A percentile compares a stretch with the other conserved stretches of the same genome.
phyloP scores from a whole-genome alignment of 208 protist species.

The Trichomonas gallinae region DNA sequence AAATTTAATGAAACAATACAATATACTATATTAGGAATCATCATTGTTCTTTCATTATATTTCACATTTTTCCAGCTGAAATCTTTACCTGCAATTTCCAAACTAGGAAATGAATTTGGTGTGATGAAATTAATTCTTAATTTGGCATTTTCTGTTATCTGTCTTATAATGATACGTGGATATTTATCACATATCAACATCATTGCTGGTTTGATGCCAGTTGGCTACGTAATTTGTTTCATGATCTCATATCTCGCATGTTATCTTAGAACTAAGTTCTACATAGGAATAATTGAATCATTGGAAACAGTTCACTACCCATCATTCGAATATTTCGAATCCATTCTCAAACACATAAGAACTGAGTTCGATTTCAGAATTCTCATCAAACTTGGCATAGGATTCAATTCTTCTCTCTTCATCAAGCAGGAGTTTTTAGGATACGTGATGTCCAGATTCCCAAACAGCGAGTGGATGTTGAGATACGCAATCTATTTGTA shows the following conservation, averaged over 20 bases:
- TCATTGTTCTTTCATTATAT: neutral
- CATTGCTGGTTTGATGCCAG: neutral
- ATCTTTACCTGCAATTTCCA: neutral
- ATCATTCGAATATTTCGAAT: neutral
- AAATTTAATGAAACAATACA: neutral
- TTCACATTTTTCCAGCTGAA: neutral
- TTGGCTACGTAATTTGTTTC: neutral
- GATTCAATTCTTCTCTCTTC: neutral
- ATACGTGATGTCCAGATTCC: neutral
- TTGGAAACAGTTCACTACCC: neutral
- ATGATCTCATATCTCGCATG: neutral
- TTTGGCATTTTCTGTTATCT: neutral
- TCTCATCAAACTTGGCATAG: neutral
- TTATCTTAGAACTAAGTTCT: neutral
- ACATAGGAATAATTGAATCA: neutral
- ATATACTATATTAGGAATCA: neutral
- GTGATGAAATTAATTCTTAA: neutral
- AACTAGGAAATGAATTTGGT: neutral
- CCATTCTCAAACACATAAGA: neutral
- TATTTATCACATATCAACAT: neutral
- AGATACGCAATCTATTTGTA: neutral
- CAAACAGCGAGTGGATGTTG: neutral
- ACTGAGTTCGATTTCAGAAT: neutral
- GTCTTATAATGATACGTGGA: neutral
- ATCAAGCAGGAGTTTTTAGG: neutral